These are phyloP conservation scores for Fraxinus paxiana DNA, from an alignment of 305 asterid species.

Conservation along the genomic window DNA sequence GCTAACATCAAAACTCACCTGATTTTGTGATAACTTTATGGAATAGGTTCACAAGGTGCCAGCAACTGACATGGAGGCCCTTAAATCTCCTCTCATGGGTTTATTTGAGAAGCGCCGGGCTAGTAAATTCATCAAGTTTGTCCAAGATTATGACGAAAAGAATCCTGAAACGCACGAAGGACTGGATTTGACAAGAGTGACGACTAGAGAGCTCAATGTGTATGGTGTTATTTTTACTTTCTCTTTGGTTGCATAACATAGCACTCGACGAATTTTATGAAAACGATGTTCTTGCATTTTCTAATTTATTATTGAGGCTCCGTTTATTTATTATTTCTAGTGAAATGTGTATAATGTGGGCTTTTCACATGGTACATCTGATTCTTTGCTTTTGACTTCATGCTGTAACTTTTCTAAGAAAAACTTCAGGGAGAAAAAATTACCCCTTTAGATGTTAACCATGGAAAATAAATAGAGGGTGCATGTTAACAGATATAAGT, in stretches of 20 bases:
- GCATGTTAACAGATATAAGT: too few relatives aligned
- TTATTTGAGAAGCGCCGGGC: constrained; percentile 96
- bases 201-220: constrained; percentile 79
- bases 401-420: too few relatives aligned
- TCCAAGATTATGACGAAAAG: constrained; percentile 75
- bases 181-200: constrained; percentile 81
- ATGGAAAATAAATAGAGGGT: too few relatives aligned
- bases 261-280: not conserved
- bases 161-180: constrained; percentile 95
- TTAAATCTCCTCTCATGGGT: constrained; percentile 95
- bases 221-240: constrained; percentile 31
- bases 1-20: not conserved
- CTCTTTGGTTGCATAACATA: not conserved
- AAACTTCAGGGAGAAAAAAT: too few relatives aligned
- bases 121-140: constrained; percentile 80
- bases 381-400: too few relatives aligned
- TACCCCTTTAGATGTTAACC: too few relatives aligned
- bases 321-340: not conserved
- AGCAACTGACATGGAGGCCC: constrained; percentile 97
- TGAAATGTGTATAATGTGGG: not conserved
- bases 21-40: constrained; percentile 12
- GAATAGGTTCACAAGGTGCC: constrained; percentile 91
- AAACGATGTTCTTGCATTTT: not conserved
- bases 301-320: not conserved
- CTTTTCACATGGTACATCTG: too few relatives aligned